A percentile compares a stretch with the other conserved stretches of the same genome.
Conservation (phyloP, 495 filamentous ascomycete genomes). For the Neurospora sp. region DNA sequence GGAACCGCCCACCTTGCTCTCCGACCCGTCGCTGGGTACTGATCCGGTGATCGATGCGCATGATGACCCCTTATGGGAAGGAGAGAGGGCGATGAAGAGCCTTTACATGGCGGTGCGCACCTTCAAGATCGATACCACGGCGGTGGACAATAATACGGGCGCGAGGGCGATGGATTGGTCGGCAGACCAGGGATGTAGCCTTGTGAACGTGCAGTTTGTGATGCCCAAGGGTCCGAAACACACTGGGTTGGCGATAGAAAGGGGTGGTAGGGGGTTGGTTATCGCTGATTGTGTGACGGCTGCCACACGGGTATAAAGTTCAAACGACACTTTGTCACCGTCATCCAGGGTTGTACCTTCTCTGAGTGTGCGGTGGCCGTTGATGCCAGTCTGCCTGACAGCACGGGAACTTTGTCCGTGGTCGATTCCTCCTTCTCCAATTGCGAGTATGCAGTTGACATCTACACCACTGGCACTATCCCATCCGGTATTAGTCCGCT, state of each 20-base stretch:
- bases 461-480: slow-evolving; percentile 20
- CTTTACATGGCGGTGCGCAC: neutral
- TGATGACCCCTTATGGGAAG: neutral
- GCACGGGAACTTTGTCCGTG: slow-evolving; percentile 36
- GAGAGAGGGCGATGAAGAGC: neutral
- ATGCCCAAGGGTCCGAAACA: slow-evolving; percentile 38
- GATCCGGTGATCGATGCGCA: neutral
- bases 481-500: slow-evolving; percentile 37
- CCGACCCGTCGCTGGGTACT: neutral
- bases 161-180: neutral
- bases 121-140: neutral
- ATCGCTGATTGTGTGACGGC: slow-evolving; percentile 36
- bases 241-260: slow-evolving; percentile 30
- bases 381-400: slow-evolving; percentile 35
- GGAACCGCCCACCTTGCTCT: neutral
- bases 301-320: neutral
- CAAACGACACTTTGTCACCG: neutral
- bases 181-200: neutral
- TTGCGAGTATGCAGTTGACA: slow-evolving; percentile 32
- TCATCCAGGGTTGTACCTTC: slow-evolving; percentile 21
- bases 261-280: slow-evolving; percentile 32
- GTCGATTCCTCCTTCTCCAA: slow-evolving; percentile 44
- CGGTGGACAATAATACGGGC: neutral
- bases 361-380: slow-evolving; percentile 45
- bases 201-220: neutral